Evolutionary conservation across 495 filamentous ascomycete species (phyloP), one percentile per base, ranked within the genome.

Genomic region (Filosporella fistucella): DNA sequence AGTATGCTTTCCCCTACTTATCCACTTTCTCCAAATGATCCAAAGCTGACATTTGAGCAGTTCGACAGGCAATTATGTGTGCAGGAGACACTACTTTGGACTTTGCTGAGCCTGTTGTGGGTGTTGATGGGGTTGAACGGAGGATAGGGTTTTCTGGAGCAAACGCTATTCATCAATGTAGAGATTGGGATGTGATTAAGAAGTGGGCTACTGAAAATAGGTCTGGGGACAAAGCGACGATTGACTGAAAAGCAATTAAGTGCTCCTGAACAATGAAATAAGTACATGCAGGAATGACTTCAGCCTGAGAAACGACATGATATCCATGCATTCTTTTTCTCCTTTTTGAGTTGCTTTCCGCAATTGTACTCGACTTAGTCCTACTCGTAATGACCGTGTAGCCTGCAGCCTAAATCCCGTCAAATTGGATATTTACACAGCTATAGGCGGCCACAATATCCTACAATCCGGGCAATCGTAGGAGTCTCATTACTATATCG

Each of bases 81-180:
- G 54, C 56, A 0, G 61, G 61, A 14, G 61, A 64, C 42, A 64
- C 61, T 3, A 64, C 61, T 1, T 45, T 64, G 10, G 61, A 62
- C 44, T 57, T 56, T 40, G 61, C 58, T 11, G 49, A 52, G 21
- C 51, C 57, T 22, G 42, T 39, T 4, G 33, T 44, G 3, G 50
- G 34, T 3, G 43, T 30, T 17, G 54, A 64, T 29, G 58, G 58
- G 24, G 43, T 18, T 10, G 49, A 52, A 17, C 38, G 33, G 9
- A 35, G 54, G 17, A 48, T 58, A 29, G 59, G 59, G 1, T 64
- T 64, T 28, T 54, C 46, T 5, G 61, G 59, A 4, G 49, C 56
- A 4, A 55, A 58, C 34, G 55, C 58, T 1, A 60, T 52, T 16
- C 61, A 64, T 47, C 51, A 53, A 32, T 64, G 61, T 49, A 28